Percentiles rank a stretch among this genome's conserved stretches.
Conservation (phyloP, 139 green algal species). For the Haematococcus lacustris region DNA sequence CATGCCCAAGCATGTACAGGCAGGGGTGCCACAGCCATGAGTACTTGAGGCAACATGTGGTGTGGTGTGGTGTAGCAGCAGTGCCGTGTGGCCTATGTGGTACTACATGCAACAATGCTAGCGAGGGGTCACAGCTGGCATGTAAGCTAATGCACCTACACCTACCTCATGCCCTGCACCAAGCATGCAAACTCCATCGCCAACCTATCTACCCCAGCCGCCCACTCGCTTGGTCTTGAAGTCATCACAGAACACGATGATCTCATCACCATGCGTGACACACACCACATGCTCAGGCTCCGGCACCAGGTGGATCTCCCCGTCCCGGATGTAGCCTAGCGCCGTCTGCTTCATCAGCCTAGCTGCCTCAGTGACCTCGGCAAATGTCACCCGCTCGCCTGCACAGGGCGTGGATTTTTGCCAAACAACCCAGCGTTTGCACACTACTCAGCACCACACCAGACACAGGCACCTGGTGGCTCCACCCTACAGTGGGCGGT, state of each 20-base stretch:
- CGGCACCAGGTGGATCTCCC: conserved; percentile 14
- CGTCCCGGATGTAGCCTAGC: conserved; percentile 23
- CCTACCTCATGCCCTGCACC: not conserved
- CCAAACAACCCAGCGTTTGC: not conserved
- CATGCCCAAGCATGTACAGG: no score
- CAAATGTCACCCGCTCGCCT: conserved; percentile 34
- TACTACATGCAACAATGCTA: no score
- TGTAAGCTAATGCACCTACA: not conserved
- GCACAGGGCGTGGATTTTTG: no score
- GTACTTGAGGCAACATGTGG: no score
- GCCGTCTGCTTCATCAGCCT: conserved; percentile 35
- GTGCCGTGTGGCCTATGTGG: no score
- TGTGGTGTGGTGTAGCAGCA: no score
- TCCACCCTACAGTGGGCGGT: not conserved
- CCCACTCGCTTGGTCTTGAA: conserved; percentile 11
- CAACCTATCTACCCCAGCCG: not conserved
- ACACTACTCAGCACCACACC: not conserved
- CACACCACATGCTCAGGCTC: conserved; percentile 11
- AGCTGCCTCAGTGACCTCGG: conserved; percentile 36
- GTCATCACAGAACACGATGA: conserved; percentile 24
- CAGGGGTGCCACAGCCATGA: no score
- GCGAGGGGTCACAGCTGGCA: no score
- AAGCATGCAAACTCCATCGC: not conserved
- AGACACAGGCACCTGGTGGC: not conserved
- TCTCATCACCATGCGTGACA: conserved; percentile 23